Evolutionary conservation across 129 eudicot species (phyloP), one percentile per base, ranked within the genome.

Genomic region (Deinandra increscens): DNA sequence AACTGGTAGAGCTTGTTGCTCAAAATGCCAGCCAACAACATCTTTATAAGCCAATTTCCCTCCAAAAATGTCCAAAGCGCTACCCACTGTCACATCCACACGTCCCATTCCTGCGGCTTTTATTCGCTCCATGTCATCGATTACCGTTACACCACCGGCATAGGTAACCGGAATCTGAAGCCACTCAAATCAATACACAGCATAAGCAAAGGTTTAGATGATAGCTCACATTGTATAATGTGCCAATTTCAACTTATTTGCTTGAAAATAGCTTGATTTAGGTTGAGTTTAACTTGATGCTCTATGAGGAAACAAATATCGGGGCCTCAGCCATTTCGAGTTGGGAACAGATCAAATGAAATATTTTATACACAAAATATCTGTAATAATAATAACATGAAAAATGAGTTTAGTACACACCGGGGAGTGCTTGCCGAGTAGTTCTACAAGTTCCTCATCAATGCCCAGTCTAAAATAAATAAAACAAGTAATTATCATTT

Each of bases 81-180:
- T 93, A 15, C 98, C 98, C 14, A 93, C 98, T 0, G 98, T 92
- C 31, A 85, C 98, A 85, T 92, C 91, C 50, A 89, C 96, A 45
- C 83, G 87, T 19, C 84, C 95, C 73, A 68, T 75, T 49, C 98
- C 96, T 5, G 98, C 96, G 19, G 60, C 61, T 77, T 89, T 84
- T 51, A 93, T 93, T 76, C 82, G 81, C 80, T 89, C 96, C 82
- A 93, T 74, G 66, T 93, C 98, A 42, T 69, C 87, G 84, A 93
- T 79, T 15, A 70, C 76, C 0, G 91, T 89, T 33, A 93, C 98
- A 29, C 98, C 96, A 46, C 98, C 98, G 56, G 98, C 96, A 78
- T 93, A 93, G 7, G 98, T 93, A 74, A 93, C 98, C 1, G 96
- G 98, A 75, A 93, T 93, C 95, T 93, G 79, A 64, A 70, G 62